Evolutionary conservation across 805 yeast species (phyloP).

Genomic region (Geotrichum ghanense): DNA sequence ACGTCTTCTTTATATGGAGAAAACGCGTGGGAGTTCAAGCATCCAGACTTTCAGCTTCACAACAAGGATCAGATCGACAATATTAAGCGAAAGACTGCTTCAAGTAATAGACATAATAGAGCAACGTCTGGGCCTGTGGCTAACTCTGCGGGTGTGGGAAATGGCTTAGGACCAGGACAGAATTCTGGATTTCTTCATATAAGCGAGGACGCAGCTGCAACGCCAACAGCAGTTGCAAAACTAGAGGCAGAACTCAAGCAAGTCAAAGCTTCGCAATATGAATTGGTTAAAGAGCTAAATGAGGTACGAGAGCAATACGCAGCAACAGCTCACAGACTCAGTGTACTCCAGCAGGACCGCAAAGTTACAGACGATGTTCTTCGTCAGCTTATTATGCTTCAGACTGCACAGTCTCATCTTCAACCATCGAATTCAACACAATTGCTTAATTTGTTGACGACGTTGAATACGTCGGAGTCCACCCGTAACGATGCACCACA

Average conservation of each 20-base stretch:
- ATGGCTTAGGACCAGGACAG: not conserved
- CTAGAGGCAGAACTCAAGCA: not conserved
- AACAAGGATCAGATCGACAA: slow-evolving; percentile 73
- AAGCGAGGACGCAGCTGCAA: too few relatives aligned
- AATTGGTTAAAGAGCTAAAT: not conserved
- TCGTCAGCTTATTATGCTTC: not conserved
- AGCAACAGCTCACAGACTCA: not conserved
- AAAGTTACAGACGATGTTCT: not conserved
- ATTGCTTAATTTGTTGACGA: not conserved
- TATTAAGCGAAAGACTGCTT: slow-evolving; percentile 76
- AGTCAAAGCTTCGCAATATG: not conserved
- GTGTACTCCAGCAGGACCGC: not conserved
- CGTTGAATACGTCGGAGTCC: slow-evolving; percentile 1
- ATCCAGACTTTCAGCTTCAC: slow-evolving; percentile 72
- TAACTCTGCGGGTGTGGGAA: not conserved
- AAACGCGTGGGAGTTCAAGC: slow-evolving; percentile 87
- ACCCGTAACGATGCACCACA: slow-evolving; percentile 6
- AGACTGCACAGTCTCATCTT: too few relatives aligned
- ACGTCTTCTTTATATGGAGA: slow-evolving; percentile 11
- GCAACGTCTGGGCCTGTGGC: not conserved
- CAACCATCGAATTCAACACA: not conserved
- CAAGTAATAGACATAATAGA: slow-evolving; percentile 27
- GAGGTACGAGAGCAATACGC: not conserved
- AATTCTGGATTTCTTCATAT: not conserved
- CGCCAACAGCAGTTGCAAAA: not conserved